Base-by-base conservation (phyloP, 78 protist genomes). In the Dictyostelium citrinum region DNA sequence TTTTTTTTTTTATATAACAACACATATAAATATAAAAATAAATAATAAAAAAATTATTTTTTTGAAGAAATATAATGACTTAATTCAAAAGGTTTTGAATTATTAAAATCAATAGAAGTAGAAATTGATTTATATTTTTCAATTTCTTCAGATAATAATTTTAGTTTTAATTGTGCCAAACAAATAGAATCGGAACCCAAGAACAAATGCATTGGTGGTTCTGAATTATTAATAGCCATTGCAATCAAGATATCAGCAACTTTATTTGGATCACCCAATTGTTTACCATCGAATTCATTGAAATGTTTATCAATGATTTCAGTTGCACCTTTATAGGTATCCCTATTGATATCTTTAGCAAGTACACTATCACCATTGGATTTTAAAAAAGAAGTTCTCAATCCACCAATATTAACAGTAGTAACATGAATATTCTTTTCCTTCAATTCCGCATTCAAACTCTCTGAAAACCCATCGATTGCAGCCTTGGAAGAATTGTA, bases 121-220 rank as follows among this genome's bases (percentile, higher is more conserved):
- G 64, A 55, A 20, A 55, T 20, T 55, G 64, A 20, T 55, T 55
- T 55, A 55, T 55, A 55, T 55, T 55, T 55, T 20, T 55, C 64
- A 29, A 67, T 67, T 67, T n/a, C 37, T 55, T 55, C 64, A 20
- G 64, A 55, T 55, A 55, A 55, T 55, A 55, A 55, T 55, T 55
- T 55, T 55, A 67, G 14, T 67, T 67, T 67, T 67, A 67, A 29
- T 67, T 67, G 31, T 0, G 75, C 75, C 3, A 67, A 29, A 29
- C 37, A 29, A 67, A 67, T 67, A 4, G 90, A 71, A 51, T 84
- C 91, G 0, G 64, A 31, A 33, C 91, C 91, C 0, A 84, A 17
- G 71, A 84, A 72, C 7, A 85, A 41, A 51, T 72, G 37, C 14
- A 72, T 35, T 72, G 79, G 79, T 16, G 79, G 79, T 27, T 78